Conservation (phyloP, 2,329 filamentous ascomycete species). For the Beauveria rudraprayagi region DNA sequence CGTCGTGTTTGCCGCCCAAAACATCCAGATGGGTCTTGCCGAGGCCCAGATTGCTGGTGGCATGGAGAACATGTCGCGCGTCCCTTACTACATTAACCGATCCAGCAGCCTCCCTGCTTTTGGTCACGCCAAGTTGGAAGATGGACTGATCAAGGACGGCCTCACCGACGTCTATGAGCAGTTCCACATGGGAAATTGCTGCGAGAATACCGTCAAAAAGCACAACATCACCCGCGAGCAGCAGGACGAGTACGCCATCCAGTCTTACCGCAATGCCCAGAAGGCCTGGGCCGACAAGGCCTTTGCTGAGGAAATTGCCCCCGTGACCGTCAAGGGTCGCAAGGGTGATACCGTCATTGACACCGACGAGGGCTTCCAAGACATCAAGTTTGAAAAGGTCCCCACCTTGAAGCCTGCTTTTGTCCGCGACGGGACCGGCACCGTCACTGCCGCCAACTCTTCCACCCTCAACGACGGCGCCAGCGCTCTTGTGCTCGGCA, state of each 20-base stretch:
- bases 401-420: slow-evolving; percentile 86
- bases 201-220: slow-evolving; percentile 89
- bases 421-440: slow-evolving; percentile 73
- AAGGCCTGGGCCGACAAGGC: slow-evolving; percentile 75
- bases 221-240: slow-evolving; percentile 70
- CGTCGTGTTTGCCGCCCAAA: slow-evolving; percentile 81
- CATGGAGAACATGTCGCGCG: slow-evolving; percentile 96
- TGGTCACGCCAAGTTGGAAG: slow-evolving; percentile 79
- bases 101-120: slow-evolving; percentile 78
- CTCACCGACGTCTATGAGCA: slow-evolving; percentile 95
- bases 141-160: slow-evolving; percentile 90
- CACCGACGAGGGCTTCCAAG: slow-evolving; percentile 82
- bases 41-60: slow-evolving; percentile 88
- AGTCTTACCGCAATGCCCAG: slow-evolving; percentile 83
- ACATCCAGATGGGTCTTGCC: slow-evolving; percentile 84
- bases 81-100: slow-evolving; percentile 83
- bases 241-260: slow-evolving; percentile 86
- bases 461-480: slow-evolving; percentile 94
- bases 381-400: slow-evolving; percentile 81
- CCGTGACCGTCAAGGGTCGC: slow-evolving; percentile 74
- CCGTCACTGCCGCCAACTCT: slow-evolving; percentile 89
- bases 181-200: slow-evolving; percentile 97
- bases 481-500: slow-evolving; percentile 79
- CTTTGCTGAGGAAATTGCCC: slow-evolving; percentile 84
- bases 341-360: slow-evolving; percentile 76